Evolutionary conservation across 805 yeast species (phyloP).

Genomic region (Pichia eremophila): DNA sequence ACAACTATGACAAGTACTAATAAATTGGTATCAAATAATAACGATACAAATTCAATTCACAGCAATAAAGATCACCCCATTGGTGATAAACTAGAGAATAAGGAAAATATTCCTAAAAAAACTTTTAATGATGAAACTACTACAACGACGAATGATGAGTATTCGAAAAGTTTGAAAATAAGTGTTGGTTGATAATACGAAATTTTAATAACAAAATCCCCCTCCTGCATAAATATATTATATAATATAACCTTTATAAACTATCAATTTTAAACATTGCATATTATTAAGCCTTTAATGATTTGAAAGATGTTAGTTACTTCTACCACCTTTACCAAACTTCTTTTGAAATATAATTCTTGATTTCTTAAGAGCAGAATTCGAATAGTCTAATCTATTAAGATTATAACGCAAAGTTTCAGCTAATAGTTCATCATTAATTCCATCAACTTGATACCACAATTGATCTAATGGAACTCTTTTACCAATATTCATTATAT

Average conservation of each 20-base stretch:
- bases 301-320: no score
- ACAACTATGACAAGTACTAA: constrained; percentile 17
- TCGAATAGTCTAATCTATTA: constrained; percentile 28
- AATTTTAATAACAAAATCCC: neutral
- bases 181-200: constrained; percentile 2
- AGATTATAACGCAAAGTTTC: constrained; percentile 54
- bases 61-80: neutral
- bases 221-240: neutral
- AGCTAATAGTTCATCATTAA: constrained; percentile 55
- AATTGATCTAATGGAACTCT: constrained; percentile 53
- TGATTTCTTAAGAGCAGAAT: constrained; percentile 24
- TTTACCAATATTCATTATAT: constrained; percentile 48
- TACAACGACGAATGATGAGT: constrained; percentile 1
- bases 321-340: constrained; percentile 6
- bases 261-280: no score
- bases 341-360: constrained; percentile 1
- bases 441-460: constrained; percentile 81
- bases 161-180: constrained; percentile 7
- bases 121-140: neutral
- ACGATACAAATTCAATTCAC: neutral
- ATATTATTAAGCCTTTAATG: no score
- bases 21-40: neutral
- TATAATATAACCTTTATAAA: neutral
- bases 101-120: neutral
- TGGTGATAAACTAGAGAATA: neutral